Base-by-base conservation (phyloP, 805 yeast genomes). In the Sugiyamaella americana region DNA sequence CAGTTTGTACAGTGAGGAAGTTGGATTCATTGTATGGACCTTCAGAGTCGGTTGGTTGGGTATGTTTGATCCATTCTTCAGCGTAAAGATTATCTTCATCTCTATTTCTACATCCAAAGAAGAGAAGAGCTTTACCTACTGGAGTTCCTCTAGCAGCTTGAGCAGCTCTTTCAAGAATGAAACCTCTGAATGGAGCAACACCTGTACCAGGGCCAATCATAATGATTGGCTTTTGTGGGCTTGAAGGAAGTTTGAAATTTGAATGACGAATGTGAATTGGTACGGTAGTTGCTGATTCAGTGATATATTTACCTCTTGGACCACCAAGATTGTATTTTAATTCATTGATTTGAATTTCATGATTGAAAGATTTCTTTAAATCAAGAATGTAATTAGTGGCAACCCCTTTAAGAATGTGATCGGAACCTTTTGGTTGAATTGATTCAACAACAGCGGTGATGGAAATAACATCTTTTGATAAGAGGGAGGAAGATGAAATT, bases 151-250 rank as follows among this genome's bases (percentile, higher is more conserved):
- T 71, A 48, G 71, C 71, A 10, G 68, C 68, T 60, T 71, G 76
- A 35, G 69, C 64, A n/a, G 81, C 84, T 59, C 89, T 82, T 63
- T 91, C 98, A 70, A 94, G 81, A 32, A 91, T 67, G 56, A 91
- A 91, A 2, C 95, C 98, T 70, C 98, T 82, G 73, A 93, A 87
- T 51, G 98, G 98, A 6, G 98, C 98, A 43, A 91, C 91, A 65
- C 98, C 98, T 2, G 98, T 93, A 54, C 98, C 98, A 40, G 98
- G 98, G 23, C 98, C 98, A 60, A 91, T 76, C 84, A 89, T 78
- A 58, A 91, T 87, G 19, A 91, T 75, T 16, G 98, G 97, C 26
- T 82, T 79, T 2, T 76, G 66, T 26, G 94, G 83, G 61, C 87
- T 86, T 5, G 88, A 74, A 18, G 98, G 98, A 53, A 93, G 74